Evolutionary conservation across 768 basidiomycete species (phyloP).

Genomic region (Boletellus ananiceps): DNA sequence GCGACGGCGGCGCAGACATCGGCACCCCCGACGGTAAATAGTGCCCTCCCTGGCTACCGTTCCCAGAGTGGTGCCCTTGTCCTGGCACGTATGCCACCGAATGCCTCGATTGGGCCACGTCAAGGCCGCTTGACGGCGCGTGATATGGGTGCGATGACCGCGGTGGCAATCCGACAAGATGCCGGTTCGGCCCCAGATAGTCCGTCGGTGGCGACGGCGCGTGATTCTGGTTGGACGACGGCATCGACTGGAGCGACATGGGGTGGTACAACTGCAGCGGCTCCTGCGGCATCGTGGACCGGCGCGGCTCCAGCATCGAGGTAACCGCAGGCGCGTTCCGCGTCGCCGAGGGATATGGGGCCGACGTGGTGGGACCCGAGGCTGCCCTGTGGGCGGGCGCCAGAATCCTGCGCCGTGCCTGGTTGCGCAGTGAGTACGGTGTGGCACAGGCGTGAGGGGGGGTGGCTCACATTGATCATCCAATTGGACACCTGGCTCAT

Average conservation of each 20-base stretch:
- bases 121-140: slow-evolving; percentile 19
- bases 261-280: slow-evolving; percentile 74
- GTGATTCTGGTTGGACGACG: slow-evolving; percentile 30
- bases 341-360: slow-evolving; percentile 57
- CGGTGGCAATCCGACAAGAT: slow-evolving; percentile 43
- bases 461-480: slow-evolving; percentile 76
- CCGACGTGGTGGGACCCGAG: slow-evolving; percentile 71
- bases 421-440: slow-evolving; percentile 13
- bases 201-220: slow-evolving; percentile 33
- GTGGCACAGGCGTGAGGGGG: slow-evolving; percentile 17
- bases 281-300: slow-evolving; percentile 67
- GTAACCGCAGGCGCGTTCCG: slow-evolving; percentile 22
- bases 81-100: slow-evolving; percentile 38
- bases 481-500: slow-evolving; percentile 91
- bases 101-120: slow-evolving; percentile 32
- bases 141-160: slow-evolving; percentile 30
- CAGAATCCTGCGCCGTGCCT: slow-evolving; percentile 81
- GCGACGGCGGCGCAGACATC: slow-evolving; percentile 48
- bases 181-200: slow-evolving; percentile 41
- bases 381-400: slow-evolving; percentile 77
- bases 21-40: slow-evolving; percentile 39
- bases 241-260: slow-evolving; percentile 63
- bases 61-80: slow-evolving; percentile 42
- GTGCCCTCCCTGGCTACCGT: slow-evolving; percentile 23
- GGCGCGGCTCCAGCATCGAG: slow-evolving; percentile 40